Evolutionary conservation across 2,329 filamentous ascomycete species (phyloP), one percentile per base, ranked within the genome.

Genomic region (Didymellaceae sp.): DNA sequence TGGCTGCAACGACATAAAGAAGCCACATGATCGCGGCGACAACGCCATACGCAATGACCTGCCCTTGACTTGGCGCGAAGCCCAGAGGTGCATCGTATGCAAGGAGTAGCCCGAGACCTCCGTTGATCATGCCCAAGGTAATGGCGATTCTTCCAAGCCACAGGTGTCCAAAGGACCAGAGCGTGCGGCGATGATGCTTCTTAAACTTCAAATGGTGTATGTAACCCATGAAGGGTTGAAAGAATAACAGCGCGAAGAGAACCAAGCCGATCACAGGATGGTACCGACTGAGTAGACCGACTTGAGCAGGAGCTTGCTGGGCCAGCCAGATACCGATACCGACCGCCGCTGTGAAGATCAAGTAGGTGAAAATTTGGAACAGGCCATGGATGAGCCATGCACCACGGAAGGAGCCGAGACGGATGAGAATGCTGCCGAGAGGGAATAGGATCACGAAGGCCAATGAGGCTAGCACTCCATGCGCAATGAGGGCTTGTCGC

Each of bases 231-330:
- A 77, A 65, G 0, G 81, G 81, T 56, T 83, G 80, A 56, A 86
- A 80, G 8, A 85, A 71, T 1, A 88, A 65, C 8, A 75, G 58
- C 1, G 65, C 67, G 28, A 83, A 72, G 3, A 81, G 70, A n/a
- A 82, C 58, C 9, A 80, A 74, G 9, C 82, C 82, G 30, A 84
- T 81, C 43, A 82, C 72, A 1, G 77, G 73, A 57, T 85, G 82
- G 39, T 79, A 76, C 41, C 69, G 32, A 75, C 57, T 39, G 6
- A 66, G 45, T 8, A 70, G 41, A 21, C 55, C 59, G 16, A 61
- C 44, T 14, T 52, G 42, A 17, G 37, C 17, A 6, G 62, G 66
- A 1, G 65, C 55, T 20, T 61, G 61, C n/a, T 66, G 71, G 6
- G 77, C 78, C 24, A 84, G 66, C 38, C 75, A 78, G 41, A 84